Conservation (phyloP, 345 rosid genomes). For the Bruguiera sexangula region DNA sequence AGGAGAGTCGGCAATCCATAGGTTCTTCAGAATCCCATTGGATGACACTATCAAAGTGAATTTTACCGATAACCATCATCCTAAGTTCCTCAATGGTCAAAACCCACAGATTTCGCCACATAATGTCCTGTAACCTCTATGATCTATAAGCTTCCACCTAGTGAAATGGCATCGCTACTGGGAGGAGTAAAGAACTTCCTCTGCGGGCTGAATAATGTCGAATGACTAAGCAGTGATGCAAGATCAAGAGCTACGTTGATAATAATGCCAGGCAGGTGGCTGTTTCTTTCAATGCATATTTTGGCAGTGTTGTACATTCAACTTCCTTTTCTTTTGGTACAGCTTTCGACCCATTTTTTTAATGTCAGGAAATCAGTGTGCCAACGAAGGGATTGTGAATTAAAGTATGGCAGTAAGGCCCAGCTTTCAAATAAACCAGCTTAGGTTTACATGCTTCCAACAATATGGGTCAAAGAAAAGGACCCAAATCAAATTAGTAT, state of each 20-base stretch:
- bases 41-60: not conserved
- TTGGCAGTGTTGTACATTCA: not conserved
- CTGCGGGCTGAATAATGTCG: conserved; percentile 1
- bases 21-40: not conserved
- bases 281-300: conserved; percentile 5
- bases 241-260: conserved; percentile 7
- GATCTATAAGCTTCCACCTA: conserved; percentile 8
- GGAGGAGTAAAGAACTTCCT: not conserved
- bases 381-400: conserved; percentile 8
- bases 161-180: not conserved
- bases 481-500: not conserved
- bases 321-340: conserved; percentile 15
- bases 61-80: no score
- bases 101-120: conserved; percentile 1
- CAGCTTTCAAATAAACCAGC: not conserved
- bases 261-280: conserved; percentile 10
- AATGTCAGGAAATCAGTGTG: conserved; percentile 14
- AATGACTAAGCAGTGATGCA: conserved; percentile 16
- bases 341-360: conserved; percentile 12
- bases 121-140: not conserved
- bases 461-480: not conserved
- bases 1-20: not conserved
- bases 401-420: not conserved
- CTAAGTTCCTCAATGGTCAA: no score
- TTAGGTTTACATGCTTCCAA: not conserved